These are phyloP conservation scores for Pelagomonas calceolata DNA, from an alignment of 108 stramenopile genomes.

Conservation along the genomic window DNA sequence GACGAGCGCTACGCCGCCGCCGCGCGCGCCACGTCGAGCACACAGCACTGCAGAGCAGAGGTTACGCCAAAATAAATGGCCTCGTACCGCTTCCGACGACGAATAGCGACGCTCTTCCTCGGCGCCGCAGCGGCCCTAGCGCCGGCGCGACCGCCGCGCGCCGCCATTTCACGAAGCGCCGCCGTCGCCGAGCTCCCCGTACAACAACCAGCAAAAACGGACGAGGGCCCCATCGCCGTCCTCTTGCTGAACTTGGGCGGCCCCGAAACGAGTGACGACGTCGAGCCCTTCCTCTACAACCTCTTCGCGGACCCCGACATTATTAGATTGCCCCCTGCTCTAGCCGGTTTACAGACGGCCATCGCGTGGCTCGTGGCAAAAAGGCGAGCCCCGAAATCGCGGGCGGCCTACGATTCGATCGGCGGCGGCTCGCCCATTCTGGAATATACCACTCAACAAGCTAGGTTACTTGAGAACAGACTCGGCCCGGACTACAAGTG, in stretches of 20 bases:
- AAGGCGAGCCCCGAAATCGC: slow-evolving; percentile 79
- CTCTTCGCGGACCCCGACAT: slow-evolving; percentile 96
- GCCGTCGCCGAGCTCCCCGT: no score
- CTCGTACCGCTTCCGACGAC: no score
- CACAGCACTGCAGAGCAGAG: no score
- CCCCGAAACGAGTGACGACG: slow-evolving; percentile 77
- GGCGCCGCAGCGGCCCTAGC: no score
- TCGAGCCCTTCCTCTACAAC: slow-evolving; percentile 69
- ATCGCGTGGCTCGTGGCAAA: slow-evolving; percentile 75
- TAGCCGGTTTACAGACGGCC: slow-evolving; percentile 61
- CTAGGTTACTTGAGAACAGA: slow-evolving; percentile 47
- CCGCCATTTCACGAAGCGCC: no score
- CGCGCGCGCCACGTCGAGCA: no score
- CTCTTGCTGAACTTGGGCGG: slow-evolving; percentile 87
- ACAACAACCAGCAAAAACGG: background rate
- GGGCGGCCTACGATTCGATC: slow-evolving; percentile 82
- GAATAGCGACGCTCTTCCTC: no score
- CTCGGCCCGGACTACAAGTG: slow-evolving; percentile 61
- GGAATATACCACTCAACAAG: slow-evolving; percentile 76
- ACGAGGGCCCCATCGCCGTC: slow-evolving; percentile 50
- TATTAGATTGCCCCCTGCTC: slow-evolving; percentile 71
- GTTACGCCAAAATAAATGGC: no score
- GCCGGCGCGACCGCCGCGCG: no score
- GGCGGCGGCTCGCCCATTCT: slow-evolving; percentile 93
- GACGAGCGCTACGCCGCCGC: no score